phyloP scores from a whole-genome alignment of 2,329 filamentous ascomycete species.

The Coniella vitis region DNA sequence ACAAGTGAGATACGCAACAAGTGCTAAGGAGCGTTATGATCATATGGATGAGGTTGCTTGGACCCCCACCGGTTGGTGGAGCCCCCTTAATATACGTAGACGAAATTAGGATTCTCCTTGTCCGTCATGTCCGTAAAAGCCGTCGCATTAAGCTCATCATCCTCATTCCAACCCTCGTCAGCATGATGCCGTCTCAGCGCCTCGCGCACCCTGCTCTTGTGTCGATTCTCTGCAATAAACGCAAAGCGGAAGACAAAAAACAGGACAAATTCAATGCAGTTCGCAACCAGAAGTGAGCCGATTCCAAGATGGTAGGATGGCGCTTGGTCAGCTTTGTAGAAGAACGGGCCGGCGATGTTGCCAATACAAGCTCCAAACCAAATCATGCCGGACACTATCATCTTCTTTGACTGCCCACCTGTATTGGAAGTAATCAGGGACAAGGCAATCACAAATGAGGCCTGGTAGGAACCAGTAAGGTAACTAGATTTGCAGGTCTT shows the following conservation, averaged over 20 bases:
- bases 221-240: constrained; percentile 45
- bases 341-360: constrained; percentile 55
- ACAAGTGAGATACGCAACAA: too few relatives aligned
- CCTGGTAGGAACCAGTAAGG: constrained; percentile 48
- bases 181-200: constrained; percentile 36
- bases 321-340: constrained; percentile 49
- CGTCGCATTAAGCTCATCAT: constrained; percentile 26
- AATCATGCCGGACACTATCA: constrained; percentile 11
- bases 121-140: constrained; percentile 37
- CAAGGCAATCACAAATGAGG: constrained; percentile 43
- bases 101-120: constrained; percentile 35
- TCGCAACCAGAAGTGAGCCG: constrained; percentile 54
- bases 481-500: too few relatives aligned
- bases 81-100: constrained; percentile 31
- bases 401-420: constrained; percentile 21
- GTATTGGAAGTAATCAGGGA: constrained; percentile 21
- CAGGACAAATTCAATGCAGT: constrained; percentile 41
- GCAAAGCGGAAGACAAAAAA: constrained; percentile 44
- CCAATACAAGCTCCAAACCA: constrained; percentile 15
- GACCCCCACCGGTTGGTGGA: too few relatives aligned
- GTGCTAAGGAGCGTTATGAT: too few relatives aligned
- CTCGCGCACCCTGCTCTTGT: too few relatives aligned
- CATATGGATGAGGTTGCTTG: too few relatives aligned
- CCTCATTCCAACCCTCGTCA: not conserved
- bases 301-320: constrained; percentile 58